phyloP scores from a whole-genome alignment of 176 grass and related monocot species.

The Triticum timopheevii region DNA sequence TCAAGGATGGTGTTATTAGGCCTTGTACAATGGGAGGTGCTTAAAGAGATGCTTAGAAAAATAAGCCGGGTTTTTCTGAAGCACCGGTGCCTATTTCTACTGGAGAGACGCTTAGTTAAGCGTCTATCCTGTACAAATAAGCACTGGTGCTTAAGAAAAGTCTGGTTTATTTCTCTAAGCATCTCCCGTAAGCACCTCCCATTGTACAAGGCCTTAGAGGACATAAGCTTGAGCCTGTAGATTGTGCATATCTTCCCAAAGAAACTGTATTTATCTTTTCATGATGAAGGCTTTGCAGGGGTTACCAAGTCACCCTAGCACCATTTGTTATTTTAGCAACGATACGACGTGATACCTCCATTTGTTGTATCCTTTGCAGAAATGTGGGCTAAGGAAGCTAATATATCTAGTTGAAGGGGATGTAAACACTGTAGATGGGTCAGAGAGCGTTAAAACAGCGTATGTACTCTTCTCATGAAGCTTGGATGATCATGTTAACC shows the following conservation, averaged over 20 bases:
- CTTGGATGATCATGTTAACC: neutral
- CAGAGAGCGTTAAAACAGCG: conserved; percentile 72
- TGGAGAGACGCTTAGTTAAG: too few relatives aligned
- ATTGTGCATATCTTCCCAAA: neutral
- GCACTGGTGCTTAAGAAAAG: too few relatives aligned
- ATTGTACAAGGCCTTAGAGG: too few relatives aligned
- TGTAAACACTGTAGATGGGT: conserved; percentile 51
- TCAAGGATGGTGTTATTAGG: neutral
- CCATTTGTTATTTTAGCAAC: neutral
- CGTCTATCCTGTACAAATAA: too few relatives aligned
- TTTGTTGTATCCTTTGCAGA: conserved; percentile 41
- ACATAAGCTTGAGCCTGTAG: neutral
- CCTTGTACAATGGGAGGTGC: too few relatives aligned
- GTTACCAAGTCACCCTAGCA: too few relatives aligned
- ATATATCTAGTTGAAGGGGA: conserved; percentile 98
- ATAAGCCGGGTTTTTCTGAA: too few relatives aligned
- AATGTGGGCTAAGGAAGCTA: conserved; percentile 69
- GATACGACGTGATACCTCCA: neutral
- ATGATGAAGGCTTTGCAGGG: too few relatives aligned
- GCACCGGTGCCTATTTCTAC: too few relatives aligned
- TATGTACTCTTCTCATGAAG: conserved; percentile 43
- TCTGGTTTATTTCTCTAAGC: too few relatives aligned
- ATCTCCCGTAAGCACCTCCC: too few relatives aligned
- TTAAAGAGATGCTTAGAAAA: too few relatives aligned
- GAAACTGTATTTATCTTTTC: neutral